Evolutionary conservation across 1,284 basidiomycete genomes (phyloP).

Genomic region (Ustilago crameri): DNA sequence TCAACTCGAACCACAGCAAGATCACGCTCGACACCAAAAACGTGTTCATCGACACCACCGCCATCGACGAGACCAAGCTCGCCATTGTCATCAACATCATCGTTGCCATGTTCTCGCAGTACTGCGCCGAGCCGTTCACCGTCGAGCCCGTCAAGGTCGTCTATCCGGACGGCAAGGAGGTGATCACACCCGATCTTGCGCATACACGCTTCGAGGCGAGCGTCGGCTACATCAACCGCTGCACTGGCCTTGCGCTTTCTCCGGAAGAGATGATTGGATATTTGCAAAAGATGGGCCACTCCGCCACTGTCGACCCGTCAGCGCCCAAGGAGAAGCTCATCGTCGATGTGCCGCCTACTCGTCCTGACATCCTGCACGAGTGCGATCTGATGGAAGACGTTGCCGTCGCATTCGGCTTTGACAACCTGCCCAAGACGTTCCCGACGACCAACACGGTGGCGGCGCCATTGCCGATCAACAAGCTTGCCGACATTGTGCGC

Average conservation of each 20-base stretch:
- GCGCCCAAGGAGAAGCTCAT: conserved; percentile 74
- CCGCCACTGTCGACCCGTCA: conserved; percentile 41
- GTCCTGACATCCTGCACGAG: conserved; percentile 96
- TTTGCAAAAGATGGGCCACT: conserved; percentile 78
- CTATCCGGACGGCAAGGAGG: conserved; percentile 73
- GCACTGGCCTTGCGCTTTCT: conserved; percentile 83
- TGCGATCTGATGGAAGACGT: conserved; percentile 99
- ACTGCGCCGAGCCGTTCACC: conserved; percentile 86
- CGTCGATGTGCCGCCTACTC: conserved; percentile 86
- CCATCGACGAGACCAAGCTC: conserved; percentile 96
- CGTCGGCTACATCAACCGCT: conserved; percentile 92
- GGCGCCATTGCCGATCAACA: conserved; percentile 89
- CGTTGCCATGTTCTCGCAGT: conserved; percentile 96
- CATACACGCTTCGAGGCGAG: conserved; percentile 80
- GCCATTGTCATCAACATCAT: conserved; percentile 94
- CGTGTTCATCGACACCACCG: conserved; percentile 96
- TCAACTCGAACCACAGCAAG: conserved; percentile 78
- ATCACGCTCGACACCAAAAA: conserved; percentile 94
- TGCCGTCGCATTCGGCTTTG: conserved; percentile 97
- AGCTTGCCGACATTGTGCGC: conserved; percentile 87
- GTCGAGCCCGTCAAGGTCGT: conserved; percentile 65
- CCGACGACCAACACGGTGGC: conserved; percentile 95
- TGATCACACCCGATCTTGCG: conserved; percentile 84
- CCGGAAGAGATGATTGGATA: conserved; percentile 75
- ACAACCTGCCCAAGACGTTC: conserved; percentile 91